phyloP scores from a whole-genome alignment of 768 basidiomycete species.

The Russula sp. region DNA sequence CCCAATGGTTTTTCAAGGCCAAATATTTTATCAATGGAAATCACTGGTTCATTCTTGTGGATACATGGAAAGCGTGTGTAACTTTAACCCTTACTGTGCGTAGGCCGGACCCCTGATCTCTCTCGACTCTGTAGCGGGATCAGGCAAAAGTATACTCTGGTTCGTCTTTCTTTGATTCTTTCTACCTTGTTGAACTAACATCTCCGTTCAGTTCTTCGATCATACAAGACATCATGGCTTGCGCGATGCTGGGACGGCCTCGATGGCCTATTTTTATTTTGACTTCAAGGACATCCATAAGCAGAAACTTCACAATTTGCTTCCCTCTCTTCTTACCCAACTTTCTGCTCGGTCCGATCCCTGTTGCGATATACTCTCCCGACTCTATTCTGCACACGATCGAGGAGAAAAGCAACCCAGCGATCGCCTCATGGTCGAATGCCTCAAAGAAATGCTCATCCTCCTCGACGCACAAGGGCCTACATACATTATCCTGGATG shows the following conservation, averaged over 20 bases:
- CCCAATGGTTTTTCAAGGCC: neutral
- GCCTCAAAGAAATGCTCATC: neutral
- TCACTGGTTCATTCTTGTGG: neutral
- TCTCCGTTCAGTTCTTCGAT: neutral
- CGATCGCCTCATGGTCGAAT: neutral
- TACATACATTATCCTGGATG: neutral
- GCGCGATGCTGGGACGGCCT: neutral
- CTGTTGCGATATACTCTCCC: neutral
- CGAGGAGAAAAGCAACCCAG: neutral
- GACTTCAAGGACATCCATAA: constrained; percentile 12
- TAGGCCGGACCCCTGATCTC: neutral
- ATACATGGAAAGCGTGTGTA: neutral
- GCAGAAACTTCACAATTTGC: neutral
- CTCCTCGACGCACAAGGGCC: neutral
- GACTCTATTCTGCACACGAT: neutral
- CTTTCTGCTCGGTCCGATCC: neutral
- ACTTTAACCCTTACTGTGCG: neutral
- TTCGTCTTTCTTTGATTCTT: neutral
- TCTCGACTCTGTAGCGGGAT: neutral
- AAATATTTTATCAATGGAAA: neutral
- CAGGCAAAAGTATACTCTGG: neutral
- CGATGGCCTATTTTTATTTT: constrained; percentile 15
- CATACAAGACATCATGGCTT: neutral
- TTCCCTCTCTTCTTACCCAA: constrained; percentile 14
- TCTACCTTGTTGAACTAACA: neutral